phyloP scores from a whole-genome alignment of 116 monocot genomes.

The Dioscorea cayenensis region DNA sequence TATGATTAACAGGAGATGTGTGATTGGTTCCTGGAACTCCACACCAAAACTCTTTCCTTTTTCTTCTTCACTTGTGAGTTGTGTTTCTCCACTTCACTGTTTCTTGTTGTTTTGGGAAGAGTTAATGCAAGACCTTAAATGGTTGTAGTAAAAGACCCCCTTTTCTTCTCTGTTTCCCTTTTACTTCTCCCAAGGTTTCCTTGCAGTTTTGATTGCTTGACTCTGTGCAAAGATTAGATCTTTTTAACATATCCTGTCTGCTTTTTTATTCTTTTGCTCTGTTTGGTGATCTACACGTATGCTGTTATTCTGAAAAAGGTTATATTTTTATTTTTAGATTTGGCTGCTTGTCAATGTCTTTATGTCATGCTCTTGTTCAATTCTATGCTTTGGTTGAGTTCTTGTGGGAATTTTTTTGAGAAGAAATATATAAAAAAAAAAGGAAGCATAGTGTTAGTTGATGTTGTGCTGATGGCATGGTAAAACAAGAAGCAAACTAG shows the following conservation, averaged over 20 bases:
- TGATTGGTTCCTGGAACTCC: neutral
- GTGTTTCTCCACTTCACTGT: too few relatives aligned
- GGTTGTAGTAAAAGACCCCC: neutral
- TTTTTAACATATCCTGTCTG: neutral
- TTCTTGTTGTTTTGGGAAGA: neutral
- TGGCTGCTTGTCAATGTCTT: neutral
- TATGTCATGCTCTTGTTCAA: neutral
- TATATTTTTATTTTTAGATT: neutral
- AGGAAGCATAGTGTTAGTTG: neutral
- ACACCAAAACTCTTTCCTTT: too few relatives aligned
- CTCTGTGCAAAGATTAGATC: neutral
- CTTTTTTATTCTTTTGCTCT: neutral
- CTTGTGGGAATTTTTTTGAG: neutral
- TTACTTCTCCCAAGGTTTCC: constrained; percentile 7
- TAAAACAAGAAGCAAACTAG: neutral
- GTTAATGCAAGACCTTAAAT: neutral
- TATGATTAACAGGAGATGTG: neutral
- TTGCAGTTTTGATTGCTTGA: neutral
- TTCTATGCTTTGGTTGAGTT: constrained; percentile 4
- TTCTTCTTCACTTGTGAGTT: too few relatives aligned
- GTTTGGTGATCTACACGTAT: neutral
- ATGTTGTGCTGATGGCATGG: neutral
- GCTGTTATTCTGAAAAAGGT: neutral
- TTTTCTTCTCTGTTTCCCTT: constrained; percentile 6
- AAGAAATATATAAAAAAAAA: too few relatives aligned